Conservation (phyloP, 352 stramenopile genomes). For the Globisporangium spiculum region DNA sequence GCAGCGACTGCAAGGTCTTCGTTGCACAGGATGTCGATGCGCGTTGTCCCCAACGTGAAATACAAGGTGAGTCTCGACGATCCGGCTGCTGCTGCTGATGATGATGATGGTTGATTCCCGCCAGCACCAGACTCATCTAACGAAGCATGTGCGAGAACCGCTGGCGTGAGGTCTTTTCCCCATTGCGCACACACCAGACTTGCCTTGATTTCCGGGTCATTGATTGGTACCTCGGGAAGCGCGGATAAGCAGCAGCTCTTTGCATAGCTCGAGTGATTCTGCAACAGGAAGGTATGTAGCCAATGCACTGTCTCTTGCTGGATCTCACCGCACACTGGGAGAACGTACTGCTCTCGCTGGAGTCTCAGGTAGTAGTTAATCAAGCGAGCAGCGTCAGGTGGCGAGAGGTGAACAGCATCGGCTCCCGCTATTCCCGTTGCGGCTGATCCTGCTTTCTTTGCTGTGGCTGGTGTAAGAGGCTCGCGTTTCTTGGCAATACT, state of each 20-base stretch:
- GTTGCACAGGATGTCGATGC: constrained; percentile 26
- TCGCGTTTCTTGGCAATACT: constrained; percentile 11
- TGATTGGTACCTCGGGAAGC: constrained; percentile 36
- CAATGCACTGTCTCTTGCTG: constrained; percentile 35
- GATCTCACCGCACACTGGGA: constrained; percentile 28
- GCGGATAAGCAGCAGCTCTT: constrained; percentile 48
- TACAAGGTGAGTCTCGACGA: constrained; percentile 33
- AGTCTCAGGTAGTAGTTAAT: constrained; percentile 66
- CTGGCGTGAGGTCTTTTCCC: constrained; percentile 54
- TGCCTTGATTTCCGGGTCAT: constrained; percentile 57
- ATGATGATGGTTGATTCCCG: background rate
- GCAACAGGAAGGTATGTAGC: constrained; percentile 57
- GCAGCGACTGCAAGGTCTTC: constrained; percentile 20
- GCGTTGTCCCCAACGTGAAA: constrained; percentile 61
- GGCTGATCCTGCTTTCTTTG: constrained; percentile 13
- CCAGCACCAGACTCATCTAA: background rate
- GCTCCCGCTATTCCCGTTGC: background rate
- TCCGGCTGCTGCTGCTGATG: background rate
- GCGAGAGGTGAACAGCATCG: background rate
- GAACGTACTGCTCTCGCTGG: constrained; percentile 41
- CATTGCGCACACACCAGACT: constrained; percentile 60
- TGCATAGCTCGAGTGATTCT: constrained; percentile 57
- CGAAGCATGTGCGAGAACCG: constrained; percentile 15
- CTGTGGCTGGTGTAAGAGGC: background rate
- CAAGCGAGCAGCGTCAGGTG: constrained; percentile 25